These are phyloP conservation scores for Chlorokybus atmophyticus DNA, from an alignment of 139 green algal species.

Conservation along the genomic window DNA sequence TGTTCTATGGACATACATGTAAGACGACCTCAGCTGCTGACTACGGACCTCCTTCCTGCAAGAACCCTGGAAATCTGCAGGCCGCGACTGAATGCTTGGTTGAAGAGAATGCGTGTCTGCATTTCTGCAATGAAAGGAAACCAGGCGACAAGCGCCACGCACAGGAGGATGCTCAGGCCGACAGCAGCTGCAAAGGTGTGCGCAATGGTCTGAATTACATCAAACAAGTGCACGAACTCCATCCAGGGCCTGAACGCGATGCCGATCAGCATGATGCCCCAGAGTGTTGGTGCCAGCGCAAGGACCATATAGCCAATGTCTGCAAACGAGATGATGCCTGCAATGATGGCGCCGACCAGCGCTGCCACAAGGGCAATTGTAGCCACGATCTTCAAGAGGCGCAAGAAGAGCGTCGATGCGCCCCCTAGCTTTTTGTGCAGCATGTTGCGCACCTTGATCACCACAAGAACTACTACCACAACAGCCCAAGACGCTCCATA, in stretches of 20 bases:
- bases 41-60: constrained; percentile 9
- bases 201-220: constrained; percentile 6
- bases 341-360: background rate
- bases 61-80: constrained; percentile 25
- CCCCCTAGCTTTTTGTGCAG: too few species aligned
- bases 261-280: constrained; percentile 18
- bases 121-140: constrained; percentile 27
- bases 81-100: constrained; percentile 28
- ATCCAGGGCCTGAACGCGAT: constrained; percentile 13
- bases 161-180: constrained; percentile 16
- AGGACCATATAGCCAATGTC: constrained; percentile 9
- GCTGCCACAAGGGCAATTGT: background rate
- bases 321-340: constrained; percentile 4
- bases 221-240: constrained; percentile 10
- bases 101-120: constrained; percentile 28
- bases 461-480: too few species aligned
- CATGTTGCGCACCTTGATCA: too few species aligned
- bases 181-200: constrained; percentile 11
- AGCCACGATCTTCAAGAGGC: too few species aligned
- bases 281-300: constrained; percentile 13
- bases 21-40: too few species aligned
- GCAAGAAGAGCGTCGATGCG: too few species aligned
- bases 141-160: constrained; percentile 23
- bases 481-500: too few species aligned
- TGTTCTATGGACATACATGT: too few species aligned